Evolutionary conservation across 116 monocot genomes (phyloP).

Genomic region (Zostera marina): DNA sequence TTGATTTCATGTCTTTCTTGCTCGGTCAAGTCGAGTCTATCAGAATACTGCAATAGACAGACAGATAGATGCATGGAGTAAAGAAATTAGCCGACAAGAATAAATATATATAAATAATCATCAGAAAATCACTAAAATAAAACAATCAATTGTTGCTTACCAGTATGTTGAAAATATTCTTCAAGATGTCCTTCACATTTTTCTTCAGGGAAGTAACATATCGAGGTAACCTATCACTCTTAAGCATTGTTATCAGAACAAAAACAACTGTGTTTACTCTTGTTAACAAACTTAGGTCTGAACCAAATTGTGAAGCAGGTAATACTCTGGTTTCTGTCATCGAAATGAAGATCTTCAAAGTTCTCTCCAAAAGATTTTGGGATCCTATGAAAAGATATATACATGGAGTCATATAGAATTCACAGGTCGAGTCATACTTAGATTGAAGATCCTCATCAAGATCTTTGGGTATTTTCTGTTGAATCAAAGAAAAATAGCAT

Average conservation of each 20-base stretch:
- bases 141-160: conserved; percentile 1
- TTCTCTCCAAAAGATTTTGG: not conserved
- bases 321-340: not conserved
- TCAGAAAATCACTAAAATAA: not conserved
- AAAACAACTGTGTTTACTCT: conserved; percentile 1
- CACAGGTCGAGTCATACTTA: too few relatives aligned
- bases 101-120: too few relatives aligned
- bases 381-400: not conserved
- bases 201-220: not conserved
- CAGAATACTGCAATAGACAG: too few relatives aligned
- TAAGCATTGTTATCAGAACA: not conserved
- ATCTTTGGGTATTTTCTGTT: not conserved
- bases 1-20: too few relatives aligned
- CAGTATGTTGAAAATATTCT: conserved; percentile 3
- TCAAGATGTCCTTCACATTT: not conserved
- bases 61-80: too few relatives aligned
- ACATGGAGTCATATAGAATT: conserved; percentile 4
- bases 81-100: too few relatives aligned
- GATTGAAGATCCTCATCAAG: not conserved
- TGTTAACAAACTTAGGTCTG: not conserved
- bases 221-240: not conserved
- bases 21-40: too few relatives aligned
- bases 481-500: not conserved
- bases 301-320: not conserved
- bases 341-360: not conserved